Percentiles rank a stretch among this genome's conserved stretches.
Evolutionary conservation across 352 stramenopile species (phyloP).

Genomic region (Phytophthora syringae): DNA sequence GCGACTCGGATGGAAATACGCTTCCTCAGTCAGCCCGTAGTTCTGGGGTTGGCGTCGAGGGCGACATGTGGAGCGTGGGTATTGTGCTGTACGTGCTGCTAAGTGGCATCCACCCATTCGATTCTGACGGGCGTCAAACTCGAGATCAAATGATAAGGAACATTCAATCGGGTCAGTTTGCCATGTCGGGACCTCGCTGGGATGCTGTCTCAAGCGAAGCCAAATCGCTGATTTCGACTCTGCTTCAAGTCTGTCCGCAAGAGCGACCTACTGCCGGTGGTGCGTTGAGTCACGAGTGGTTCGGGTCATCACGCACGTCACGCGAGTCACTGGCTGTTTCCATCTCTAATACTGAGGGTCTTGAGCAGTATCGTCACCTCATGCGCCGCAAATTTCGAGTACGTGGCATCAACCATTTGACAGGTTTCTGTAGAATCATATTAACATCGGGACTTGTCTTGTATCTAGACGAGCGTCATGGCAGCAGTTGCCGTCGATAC

Average conservation of each 20-base stretch:
- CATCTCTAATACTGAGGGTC: conserved; percentile 52
- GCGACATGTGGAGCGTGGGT: conserved; percentile 89
- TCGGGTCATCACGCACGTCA: conserved; percentile 50
- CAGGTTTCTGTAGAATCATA: neutral
- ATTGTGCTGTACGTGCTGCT: conserved; percentile 92
- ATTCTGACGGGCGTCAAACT: conserved; percentile 66
- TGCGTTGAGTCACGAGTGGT: conserved; percentile 59
- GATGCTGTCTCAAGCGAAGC: conserved; percentile 55
- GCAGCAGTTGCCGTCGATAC: conserved; percentile 62
- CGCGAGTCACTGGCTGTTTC: conserved; percentile 52
- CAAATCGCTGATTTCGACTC: conserved; percentile 48
- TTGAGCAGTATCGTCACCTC: conserved; percentile 57
- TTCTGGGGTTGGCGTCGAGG: conserved; percentile 48
- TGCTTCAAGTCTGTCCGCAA: conserved; percentile 43
- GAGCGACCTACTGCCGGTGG: conserved; percentile 41
- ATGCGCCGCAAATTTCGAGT: conserved; percentile 79
- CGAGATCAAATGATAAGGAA: conserved; percentile 78
- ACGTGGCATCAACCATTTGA: conserved; percentile 10
- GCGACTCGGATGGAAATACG: conserved; percentile 15
- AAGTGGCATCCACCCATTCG: conserved; percentile 79
- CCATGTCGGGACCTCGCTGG: conserved; percentile 52
- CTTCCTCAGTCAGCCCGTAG: conserved; percentile 28
- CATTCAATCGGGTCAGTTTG: conserved; percentile 53
- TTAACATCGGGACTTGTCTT: neutral
- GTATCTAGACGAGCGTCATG: conserved; percentile 56